Conservation (phyloP, 352 stramenopile species). For the Pythium apleroticum region DNA sequence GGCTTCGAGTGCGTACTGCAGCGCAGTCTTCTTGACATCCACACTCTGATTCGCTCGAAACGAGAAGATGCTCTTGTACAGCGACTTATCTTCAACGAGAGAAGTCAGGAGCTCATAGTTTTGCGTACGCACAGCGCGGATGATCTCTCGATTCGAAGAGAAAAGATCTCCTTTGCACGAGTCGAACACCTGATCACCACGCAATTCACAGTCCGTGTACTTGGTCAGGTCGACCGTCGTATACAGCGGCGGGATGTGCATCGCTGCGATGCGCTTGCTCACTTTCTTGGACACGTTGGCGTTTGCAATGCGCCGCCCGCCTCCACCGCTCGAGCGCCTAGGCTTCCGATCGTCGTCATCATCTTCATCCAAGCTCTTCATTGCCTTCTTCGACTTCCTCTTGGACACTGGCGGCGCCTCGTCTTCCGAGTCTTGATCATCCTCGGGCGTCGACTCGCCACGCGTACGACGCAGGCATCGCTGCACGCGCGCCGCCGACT, state of each 20-base stretch:
- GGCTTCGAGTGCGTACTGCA: constrained; percentile 61
- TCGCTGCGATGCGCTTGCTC: constrained; percentile 31
- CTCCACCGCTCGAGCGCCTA: constrained; percentile 17
- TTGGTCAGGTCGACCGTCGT: constrained; percentile 41
- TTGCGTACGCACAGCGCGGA: constrained; percentile 61
- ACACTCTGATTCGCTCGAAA: constrained; percentile 46
- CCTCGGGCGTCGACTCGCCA: constrained; percentile 25
- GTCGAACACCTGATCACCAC: constrained; percentile 40
- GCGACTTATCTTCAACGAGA: constrained; percentile 39
- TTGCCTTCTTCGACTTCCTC: constrained; percentile 17
- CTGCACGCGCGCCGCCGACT: constrained; percentile 48
- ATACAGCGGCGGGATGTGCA: constrained; percentile 50
- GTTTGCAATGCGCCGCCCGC: constrained; percentile 16
- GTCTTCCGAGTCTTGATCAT: constrained; percentile 39
- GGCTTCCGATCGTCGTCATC: constrained; percentile 2
- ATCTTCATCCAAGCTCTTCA: constrained; percentile 11
- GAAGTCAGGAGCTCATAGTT: constrained; percentile 63
- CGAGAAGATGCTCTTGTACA: constrained; percentile 44
- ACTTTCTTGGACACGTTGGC: constrained; percentile 14
- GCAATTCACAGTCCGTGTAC: constrained; percentile 59
- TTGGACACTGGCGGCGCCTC: constrained; percentile 38
- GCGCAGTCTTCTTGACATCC: constrained; percentile 43
- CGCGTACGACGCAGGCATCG: constrained; percentile 42
- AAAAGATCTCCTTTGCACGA: constrained; percentile 45
- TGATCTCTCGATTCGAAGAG: constrained; percentile 48